phyloP scores from a whole-genome alignment of 164 flowering plant species.

The Stephania yunnanensis region DNA sequence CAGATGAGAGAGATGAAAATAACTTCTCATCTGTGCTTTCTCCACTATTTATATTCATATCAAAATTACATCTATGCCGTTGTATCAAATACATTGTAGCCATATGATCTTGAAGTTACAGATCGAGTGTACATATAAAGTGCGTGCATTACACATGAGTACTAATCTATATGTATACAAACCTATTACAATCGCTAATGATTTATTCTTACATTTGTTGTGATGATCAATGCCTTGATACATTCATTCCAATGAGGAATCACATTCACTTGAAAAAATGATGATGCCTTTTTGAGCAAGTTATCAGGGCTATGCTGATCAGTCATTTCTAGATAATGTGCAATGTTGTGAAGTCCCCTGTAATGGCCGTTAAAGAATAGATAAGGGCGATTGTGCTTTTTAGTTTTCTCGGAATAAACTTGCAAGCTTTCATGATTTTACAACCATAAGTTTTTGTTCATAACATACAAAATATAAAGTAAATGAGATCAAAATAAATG shows the following conservation, averaged over 20 bases:
- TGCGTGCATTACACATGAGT: too few species aligned
- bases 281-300: slow-evolving; percentile 30
- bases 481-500: too few species aligned
- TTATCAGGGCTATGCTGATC: slow-evolving; percentile 49
- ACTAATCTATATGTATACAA: too few species aligned
- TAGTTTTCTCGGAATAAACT: slow-evolving; percentile 21
- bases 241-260: slow-evolving; percentile 62
- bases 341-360: slow-evolving; percentile 40
- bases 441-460: slow-evolving; percentile 42
- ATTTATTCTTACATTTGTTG: too few species aligned
- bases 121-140: too few species aligned
- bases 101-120: too few species aligned
- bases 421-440: slow-evolving; percentile 47
- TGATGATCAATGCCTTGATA: slow-evolving; percentile 32
- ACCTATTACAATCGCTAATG: too few species aligned
- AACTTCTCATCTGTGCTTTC: too few species aligned
- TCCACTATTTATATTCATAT: too few species aligned
- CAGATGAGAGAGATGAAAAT: too few species aligned
- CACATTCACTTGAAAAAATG: slow-evolving; percentile 37
- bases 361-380: slow-evolving; percentile 31
- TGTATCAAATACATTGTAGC: too few species aligned
- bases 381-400: slow-evolving; percentile 16
- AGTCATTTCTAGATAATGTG: slow-evolving; percentile 60
- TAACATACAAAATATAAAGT: not conserved
- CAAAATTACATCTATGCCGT: too few species aligned